Base-by-base conservation (phyloP, 2,329 filamentous ascomycete species). In the Phoma sp. region DNA sequence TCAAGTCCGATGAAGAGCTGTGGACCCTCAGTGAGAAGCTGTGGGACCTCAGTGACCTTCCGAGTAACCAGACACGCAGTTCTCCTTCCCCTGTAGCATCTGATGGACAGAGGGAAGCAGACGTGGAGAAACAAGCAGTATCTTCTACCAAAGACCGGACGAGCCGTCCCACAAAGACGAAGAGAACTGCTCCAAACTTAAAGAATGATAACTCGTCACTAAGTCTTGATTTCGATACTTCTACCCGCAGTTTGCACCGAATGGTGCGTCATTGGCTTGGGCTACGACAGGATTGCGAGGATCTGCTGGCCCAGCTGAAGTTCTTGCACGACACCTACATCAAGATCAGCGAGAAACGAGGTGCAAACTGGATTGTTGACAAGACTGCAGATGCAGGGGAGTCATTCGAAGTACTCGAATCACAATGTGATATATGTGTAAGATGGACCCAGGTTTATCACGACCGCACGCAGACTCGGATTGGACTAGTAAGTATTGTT, bases 231-330 rank as follows among this genome's bases (percentile, higher is more conserved):
- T 61, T 62, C 36, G 39, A 60, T 42, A 34, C 7, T 3, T 48
- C 61, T 7, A 66, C 64, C 2, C 45, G 40, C 3, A 17, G 56
- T 15, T 33, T 69, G 11, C 66, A 69, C 38, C 29, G 39, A 10
- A 42, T 68, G 18, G 48, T 61, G 2, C 38, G 58, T 1, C 55
- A 67, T 15, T 66, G 61, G 64, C 54, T 65, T n/a, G 64, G 56
- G 5, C 23, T 68, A 2, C 49, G 52, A 6, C 65, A 67, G 42
- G 66, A 67, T 26, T 61, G 55, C 12, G 40, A 42, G 7, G 61
- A 64, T 17, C 47, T 66, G 2, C 45, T 53, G 11, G 38, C 42
- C 7, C 61, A 64, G 23, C 56, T 68, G 3, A n/a, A 40, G 3
- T 67, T 67, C 21, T 29, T 68, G 10, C 38, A 52, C 7, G 39